Base-by-base conservation (phyloP, 2,329 filamentous ascomycete species). In the Apiospora marii region DNA sequence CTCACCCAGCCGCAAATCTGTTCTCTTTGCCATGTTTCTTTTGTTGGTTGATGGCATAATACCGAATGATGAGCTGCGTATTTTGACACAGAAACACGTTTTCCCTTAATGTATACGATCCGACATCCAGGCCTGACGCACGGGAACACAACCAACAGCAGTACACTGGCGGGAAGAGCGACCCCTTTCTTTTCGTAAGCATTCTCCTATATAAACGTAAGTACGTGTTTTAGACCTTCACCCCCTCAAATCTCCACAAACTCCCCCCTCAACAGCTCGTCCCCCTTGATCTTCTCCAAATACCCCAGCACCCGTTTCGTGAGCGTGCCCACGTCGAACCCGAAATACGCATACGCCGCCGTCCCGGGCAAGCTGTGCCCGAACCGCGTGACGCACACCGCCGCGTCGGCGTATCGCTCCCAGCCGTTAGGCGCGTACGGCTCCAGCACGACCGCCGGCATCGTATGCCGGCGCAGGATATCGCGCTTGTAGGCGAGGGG, bases 361-460 rank as follows among this genome's bases (percentile, higher is more conserved):
- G 86, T 85, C 0, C 88, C 86, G 0, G 89, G 88, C 64, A 91
- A 77, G 22, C 84, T 87, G 76, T 91, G 87, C 0, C 88, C 89
- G 74, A 90, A 91, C 0, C 82, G 81, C 64, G 83, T 83, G 84
- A 91, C 87, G 68, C 83, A 87, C 73, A 84, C 84, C 1, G 86
- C 87, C 0, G 88, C 89, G 78, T 90, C 86, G 0, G 88, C 89
- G 76, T 90, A 91, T 27, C 89, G 79, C 80, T 91, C 89, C 89
- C 89, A 91, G 0, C 88, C 88, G 73, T 87, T 87, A 1, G 85
- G 83, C 1, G 86, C 84, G 77, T 89, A 91, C 0, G 89, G 87
- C 79, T 92, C 90, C 61, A 92, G 88, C 5, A 91, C 87, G 22
- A 92, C 87, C 0, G 84, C 80, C 0, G 87, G 87, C 1, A 84